Conservation (phyloP, 495 filamentous ascomycete species). For the Coniosporium apollinis region DNA sequence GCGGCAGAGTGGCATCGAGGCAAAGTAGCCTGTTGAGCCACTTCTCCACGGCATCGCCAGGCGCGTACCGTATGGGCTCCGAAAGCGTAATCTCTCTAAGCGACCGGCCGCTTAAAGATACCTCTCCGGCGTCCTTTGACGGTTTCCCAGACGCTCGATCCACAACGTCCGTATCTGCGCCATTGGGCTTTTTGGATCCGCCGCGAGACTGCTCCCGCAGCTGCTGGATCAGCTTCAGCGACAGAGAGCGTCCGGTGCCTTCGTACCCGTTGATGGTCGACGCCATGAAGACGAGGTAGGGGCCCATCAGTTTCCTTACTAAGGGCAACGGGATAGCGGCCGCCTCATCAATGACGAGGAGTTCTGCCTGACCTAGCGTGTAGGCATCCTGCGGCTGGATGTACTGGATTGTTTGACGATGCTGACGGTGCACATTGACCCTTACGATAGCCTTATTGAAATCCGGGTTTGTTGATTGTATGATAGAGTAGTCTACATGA, state of each 20-base stretch:
- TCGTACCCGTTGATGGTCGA: constrained; percentile 99
- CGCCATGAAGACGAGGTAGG: constrained; percentile 99
- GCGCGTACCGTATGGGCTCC: constrained; percentile 88
- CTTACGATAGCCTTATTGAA: constrained; percentile 98
- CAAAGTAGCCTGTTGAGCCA: constrained; percentile 95
- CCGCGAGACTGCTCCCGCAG: constrained; percentile 79
- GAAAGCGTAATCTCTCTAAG: constrained; percentile 80
- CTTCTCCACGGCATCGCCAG: constrained; percentile 80
- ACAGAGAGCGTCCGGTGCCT: constrained; percentile 87
- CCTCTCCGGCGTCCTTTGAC: constrained; percentile 42
- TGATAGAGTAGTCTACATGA: constrained; percentile 92
- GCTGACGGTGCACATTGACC: constrained; percentile 88
- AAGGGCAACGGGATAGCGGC: constrained; percentile 90
- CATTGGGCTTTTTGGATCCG: constrained; percentile 27
- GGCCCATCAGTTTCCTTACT: constrained; percentile 86
- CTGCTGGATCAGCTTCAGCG: constrained; percentile 93
- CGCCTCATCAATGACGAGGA: constrained; percentile 94
- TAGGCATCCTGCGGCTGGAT: constrained; percentile 93
- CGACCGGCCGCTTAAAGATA: constrained; percentile 51
- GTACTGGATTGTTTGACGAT: constrained; percentile 97
- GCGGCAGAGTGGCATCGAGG: constrained; percentile 75
- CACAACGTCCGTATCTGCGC: constrained; percentile 42
- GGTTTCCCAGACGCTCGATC: constrained; percentile 56
- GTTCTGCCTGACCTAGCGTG: constrained; percentile 84
- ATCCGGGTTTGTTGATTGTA: constrained; percentile 94